Conservation (phyloP, 2,329 filamentous ascomycete genomes). For the Colletotrichum theobromicola region DNA sequence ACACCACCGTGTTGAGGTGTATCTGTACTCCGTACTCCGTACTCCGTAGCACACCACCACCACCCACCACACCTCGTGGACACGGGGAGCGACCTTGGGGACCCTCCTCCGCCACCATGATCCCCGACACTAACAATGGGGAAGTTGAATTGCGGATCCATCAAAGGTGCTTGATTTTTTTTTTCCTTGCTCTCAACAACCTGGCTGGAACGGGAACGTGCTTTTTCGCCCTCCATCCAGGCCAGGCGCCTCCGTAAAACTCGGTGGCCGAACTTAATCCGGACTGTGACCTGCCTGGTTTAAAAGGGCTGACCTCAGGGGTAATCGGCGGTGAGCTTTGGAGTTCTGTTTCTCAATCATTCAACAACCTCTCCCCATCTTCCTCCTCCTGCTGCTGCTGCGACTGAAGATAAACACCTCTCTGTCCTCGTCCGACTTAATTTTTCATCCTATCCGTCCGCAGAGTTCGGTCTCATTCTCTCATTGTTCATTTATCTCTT, state of each 20-base stretch:
- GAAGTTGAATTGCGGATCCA: constrained; percentile 3
- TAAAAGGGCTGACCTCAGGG: constrained; percentile 6
- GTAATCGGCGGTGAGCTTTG: neutral
- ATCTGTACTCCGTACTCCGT: too few relatives aligned
- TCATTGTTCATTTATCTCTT: neutral
- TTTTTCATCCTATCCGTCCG: neutral
- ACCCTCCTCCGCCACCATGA: neutral
- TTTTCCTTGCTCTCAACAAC: constrained; percentile 5
- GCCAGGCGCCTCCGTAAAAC: neutral
- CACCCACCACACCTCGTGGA: neutral
- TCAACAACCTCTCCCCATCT: neutral
- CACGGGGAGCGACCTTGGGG: neutral
- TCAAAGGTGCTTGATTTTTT: neutral
- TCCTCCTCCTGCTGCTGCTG: neutral
- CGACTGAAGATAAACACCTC: neutral
- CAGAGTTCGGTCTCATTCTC: neutral
- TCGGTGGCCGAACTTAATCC: constrained; percentile 8
- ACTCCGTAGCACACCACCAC: neutral
- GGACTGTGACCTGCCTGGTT: neutral
- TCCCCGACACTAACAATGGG: neutral
- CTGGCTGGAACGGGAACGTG: constrained; percentile 2
- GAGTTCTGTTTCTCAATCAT: neutral
- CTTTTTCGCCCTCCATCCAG: neutral
- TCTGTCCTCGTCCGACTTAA: neutral
- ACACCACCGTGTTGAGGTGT: too few relatives aligned